Evolutionary conservation across 2,329 filamentous ascomycete species (phyloP), one percentile per base, ranked within the genome.

Genomic region (Arthrobotrys pseudoclavata): DNA sequence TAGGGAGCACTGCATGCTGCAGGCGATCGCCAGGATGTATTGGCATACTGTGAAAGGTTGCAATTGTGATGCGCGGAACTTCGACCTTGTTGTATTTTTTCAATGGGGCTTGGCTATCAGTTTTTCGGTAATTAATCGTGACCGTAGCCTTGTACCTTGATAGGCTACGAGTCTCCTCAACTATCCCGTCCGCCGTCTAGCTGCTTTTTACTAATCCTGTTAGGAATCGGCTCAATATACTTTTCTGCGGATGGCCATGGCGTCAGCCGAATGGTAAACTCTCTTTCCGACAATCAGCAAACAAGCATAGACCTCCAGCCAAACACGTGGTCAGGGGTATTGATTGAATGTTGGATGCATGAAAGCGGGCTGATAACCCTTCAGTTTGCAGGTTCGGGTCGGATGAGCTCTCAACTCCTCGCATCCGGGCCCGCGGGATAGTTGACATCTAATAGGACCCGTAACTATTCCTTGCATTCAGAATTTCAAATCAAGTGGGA

Each of bases 1-100:
- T 29, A 13, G 42, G 26, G 24, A 31, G 5, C 48, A n/a, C 52
- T 37, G 52, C 52, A 37, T 53, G 18, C 50, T 53, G 50, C 50
- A 53, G 10, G 24, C 24, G 24, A 53, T 57, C 5, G 15, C 29
- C 13, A 53, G 5, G 31, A 31, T 9, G 7, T n/a, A 45, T 20
- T 18, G n/a, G 4, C 9, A 18, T 45, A n/a, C 42, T 20, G 15
- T 45, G 42, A 20, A 45, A n/a, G 18, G 15, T 45, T 45, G 42
- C 42, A 40, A 45, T 45, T 45, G 37, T 40, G 37, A 5, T 40
- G 37, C 12, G 2, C 12, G 2, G 37, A 40, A 40, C 12, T 40
- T 12, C 1, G 10, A 40, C 2, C 2, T 40, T 40, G 37, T 40
- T 40, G 37, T 12, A 40, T 40, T 40, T 40, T 40, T 40, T 40